Evolutionary conservation across 495 filamentous ascomycete species (phyloP), one percentile per base, ranked within the genome.

Genomic region (Daldinia grandis): DNA sequence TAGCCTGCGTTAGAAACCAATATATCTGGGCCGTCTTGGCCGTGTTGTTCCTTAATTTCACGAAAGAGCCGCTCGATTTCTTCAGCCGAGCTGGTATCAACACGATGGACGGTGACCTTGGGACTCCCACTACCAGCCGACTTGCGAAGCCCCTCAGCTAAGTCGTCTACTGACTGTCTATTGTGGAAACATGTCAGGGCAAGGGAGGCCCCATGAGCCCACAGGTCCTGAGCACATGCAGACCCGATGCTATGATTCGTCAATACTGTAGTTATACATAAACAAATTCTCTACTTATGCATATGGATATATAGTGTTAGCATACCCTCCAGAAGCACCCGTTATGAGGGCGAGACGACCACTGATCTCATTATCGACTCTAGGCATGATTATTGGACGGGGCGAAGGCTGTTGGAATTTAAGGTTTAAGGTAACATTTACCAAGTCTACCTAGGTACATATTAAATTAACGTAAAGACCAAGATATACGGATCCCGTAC

Each of bases 241-340:
- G 85, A 83, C 12, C 89, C 89, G 49, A 91, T 89, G 31, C 87
- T 90, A 64, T 35, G 50, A 49, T 54, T 27, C 25, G 59, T 67
- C 38, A 74, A 64, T 50, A 7, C 47, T 49, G 30, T 38, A n/a
- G n/a, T n/a, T n/a, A n/a, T n/a, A n/a, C n/a, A 62, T 21, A 44
- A 30, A 28, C 33, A 50, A 44, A 27, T 30, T 40, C 55, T 24
- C 15, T 37, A 21, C 31, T 44, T 31, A 24, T 9, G 10, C 15
- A 37, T 37, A 27, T 1, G 40, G 14, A 27, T 37, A 61, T 19
- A 50, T 15, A 30, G 28, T 40, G 47, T 31, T 19, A 30, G 64
- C 79, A 69, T 83, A 89, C 88, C 88, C 88, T 76, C 88, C 88
- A 30, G 88, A 90, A 67, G 88, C 88, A 21, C 88, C 88, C 3